Conservation (phyloP, 75 land plant species). For the Pinus taeda region DNA sequence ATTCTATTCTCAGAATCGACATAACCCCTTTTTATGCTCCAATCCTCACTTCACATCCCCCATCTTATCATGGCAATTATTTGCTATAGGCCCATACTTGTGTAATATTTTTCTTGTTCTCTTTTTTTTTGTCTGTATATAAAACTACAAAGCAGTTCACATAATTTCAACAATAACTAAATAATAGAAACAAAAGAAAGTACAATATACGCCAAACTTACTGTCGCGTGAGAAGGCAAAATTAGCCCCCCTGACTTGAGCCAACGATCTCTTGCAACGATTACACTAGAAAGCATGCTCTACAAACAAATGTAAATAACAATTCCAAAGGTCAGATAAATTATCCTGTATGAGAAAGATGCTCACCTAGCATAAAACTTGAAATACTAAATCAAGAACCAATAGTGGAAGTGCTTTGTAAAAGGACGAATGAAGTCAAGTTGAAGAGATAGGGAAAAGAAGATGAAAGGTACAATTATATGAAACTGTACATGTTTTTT, state of each 20-base stretch:
- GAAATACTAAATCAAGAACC: background rate
- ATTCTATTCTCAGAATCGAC: no score
- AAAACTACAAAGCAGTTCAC: background rate
- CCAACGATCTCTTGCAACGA: slow-evolving; percentile 96
- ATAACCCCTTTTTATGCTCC: no score
- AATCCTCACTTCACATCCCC: no score
- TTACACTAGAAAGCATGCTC: slow-evolving; percentile 95
- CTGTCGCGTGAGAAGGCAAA: slow-evolving; percentile 94
- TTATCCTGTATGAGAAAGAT: background rate
- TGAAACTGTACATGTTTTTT: background rate
- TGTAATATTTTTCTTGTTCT: no score
- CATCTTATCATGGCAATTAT: no score
- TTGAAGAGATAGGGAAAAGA: background rate
- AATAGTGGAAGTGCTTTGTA: background rate
- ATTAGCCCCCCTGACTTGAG: slow-evolving; percentile 94
- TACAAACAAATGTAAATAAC: slow-evolving; percentile 21
- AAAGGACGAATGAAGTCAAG: background rate
- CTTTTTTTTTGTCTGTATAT: background rate
- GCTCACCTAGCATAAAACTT: background rate
- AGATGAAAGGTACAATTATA: background rate
- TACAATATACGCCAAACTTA: slow-evolving; percentile 19
- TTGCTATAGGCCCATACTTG: no score
- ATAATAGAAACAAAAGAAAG: background rate
- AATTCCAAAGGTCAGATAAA: background rate
- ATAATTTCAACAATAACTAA: background rate